A percentile compares a stretch with the other conserved stretches of the same genome.
Conservation (phyloP, 805 yeast species). For the Ogataea siamensis region DNA sequence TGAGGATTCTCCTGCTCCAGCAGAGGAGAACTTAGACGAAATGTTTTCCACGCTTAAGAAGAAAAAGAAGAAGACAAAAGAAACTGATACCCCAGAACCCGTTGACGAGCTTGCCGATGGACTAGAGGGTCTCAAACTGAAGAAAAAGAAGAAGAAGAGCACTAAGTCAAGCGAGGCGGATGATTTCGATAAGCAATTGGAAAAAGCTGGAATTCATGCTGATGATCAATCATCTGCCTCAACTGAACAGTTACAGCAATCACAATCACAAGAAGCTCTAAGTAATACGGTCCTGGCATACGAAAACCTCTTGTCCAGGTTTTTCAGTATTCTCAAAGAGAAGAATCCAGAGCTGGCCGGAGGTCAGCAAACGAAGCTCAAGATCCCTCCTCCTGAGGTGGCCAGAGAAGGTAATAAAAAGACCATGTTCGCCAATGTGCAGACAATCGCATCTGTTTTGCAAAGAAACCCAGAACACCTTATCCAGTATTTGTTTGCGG, state of each 20-base stretch:
- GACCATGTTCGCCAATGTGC: conserved; percentile 93
- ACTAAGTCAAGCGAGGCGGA: conserved; percentile 54
- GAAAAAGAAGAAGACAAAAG: conserved; percentile 75
- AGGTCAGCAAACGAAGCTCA: conserved; percentile 88
- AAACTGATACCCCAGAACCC: conserved; percentile 39
- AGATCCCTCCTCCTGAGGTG: conserved; percentile 96
- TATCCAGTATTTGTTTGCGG: conserved; percentile 95
- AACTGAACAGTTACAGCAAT: conserved; percentile 10
- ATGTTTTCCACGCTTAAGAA: conserved; percentile 80
- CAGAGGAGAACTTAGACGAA: conserved; percentile 47
- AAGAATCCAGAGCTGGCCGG: conserved; percentile 99
- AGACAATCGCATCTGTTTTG: conserved; percentile 88
- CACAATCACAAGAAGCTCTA: conserved; percentile 30
- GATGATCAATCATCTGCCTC: conserved; percentile 27
- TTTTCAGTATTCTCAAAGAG: conserved; percentile 79
- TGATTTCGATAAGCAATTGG: conserved; percentile 87
- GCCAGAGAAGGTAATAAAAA: conserved; percentile 97
- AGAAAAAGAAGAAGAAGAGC: conserved; percentile 79
- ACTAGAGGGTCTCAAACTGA: conserved; percentile 65
- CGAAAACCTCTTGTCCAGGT: conserved; percentile 74
- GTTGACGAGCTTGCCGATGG: conserved; percentile 52
- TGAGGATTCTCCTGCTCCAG: conserved; percentile 38
- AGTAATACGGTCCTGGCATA: conserved; percentile 62
- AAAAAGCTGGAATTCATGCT: conserved; percentile 81
- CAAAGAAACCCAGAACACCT: conserved; percentile 97